Evolutionary conservation across 176 grass and related monocot genomes (phyloP).

Genomic region (Aegilops bicornis): DNA sequence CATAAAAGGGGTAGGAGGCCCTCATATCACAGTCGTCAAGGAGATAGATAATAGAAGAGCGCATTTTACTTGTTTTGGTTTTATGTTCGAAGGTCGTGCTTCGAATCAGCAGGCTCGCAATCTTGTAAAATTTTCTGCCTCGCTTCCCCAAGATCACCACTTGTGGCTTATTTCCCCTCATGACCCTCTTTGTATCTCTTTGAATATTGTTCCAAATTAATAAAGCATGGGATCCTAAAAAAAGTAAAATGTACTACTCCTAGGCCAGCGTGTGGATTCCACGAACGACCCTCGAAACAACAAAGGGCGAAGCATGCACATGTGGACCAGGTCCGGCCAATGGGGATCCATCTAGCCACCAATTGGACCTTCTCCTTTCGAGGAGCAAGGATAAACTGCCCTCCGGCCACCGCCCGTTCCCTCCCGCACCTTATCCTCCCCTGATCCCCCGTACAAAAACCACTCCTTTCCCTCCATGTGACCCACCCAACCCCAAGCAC

Average conservation of each 20-base stretch:
- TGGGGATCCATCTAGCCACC: conserved; percentile 39
- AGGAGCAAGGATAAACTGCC: conserved; percentile 45
- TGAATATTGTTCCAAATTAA: too few species aligned
- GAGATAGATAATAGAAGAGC: too few species aligned
- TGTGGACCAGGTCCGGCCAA: conserved; percentile 54
- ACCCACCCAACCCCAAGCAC: conserved; percentile 13
- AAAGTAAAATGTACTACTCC: background rate
- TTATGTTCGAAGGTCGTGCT: too few species aligned
- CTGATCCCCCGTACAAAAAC: conserved; percentile 52
- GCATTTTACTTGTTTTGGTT: too few species aligned
- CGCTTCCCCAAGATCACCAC: too few species aligned
- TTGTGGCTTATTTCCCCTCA: too few species aligned
- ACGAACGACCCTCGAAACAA: background rate
- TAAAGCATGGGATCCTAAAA: too few species aligned
- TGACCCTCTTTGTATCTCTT: too few species aligned
- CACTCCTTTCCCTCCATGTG: conserved; percentile 2
- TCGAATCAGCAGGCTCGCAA: too few species aligned
- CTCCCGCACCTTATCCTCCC: conserved; percentile 70
- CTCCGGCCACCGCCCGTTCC: conserved; percentile 61
- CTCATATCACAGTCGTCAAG: too few species aligned
- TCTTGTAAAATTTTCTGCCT: too few species aligned
- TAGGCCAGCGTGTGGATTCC: conserved; percentile 41
- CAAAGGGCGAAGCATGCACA: background rate
- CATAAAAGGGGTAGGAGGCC: too few species aligned
- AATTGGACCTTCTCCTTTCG: conserved; percentile 39